These are phyloP conservation scores for Dalechampia spathulata DNA, from an alignment of 441 rosid species.

Conservation along the genomic window DNA sequence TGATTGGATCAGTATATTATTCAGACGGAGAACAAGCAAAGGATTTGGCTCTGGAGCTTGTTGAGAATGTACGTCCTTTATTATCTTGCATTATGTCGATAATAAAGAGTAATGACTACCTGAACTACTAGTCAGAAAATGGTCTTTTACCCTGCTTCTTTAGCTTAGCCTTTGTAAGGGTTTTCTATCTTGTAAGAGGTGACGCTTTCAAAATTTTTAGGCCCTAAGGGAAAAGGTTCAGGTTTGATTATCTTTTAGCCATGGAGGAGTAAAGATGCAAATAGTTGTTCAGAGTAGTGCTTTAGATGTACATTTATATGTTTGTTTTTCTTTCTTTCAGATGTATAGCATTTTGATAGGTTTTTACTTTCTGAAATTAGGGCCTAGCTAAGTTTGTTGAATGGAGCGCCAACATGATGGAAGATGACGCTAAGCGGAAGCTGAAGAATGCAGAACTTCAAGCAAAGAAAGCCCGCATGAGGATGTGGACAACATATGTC, in stretches of 20 bases:
- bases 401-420: conserved; percentile 99
- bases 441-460: conserved; percentile 84
- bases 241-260: neutral
- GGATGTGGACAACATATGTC: conserved; percentile 79
- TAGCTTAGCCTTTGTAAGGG: neutral
- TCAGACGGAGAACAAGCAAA: conserved; percentile 77
- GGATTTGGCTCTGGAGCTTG: conserved; percentile 89
- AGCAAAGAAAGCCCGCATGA: conserved; percentile 74
- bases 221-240: neutral
- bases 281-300: neutral
- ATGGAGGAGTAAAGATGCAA: no score
- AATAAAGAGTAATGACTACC: neutral
- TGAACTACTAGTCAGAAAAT: no score
- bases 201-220: neutral
- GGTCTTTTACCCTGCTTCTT: neutral
- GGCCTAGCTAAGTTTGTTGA: conserved; percentile 95
- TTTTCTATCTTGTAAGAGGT: neutral
- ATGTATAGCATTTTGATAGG: conserved; percentile 4
- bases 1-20: conserved; percentile 91
- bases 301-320: neutral
- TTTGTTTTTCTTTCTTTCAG: neutral
- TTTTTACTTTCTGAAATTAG: conserved; percentile 23
- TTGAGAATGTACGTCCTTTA: conserved; percentile 64
- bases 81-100: conserved; percentile 1
- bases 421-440: conserved; percentile 74